Base-by-base conservation (phyloP, 2,329 filamentous ascomycete genomes). In the Cytospora mali region DNA sequence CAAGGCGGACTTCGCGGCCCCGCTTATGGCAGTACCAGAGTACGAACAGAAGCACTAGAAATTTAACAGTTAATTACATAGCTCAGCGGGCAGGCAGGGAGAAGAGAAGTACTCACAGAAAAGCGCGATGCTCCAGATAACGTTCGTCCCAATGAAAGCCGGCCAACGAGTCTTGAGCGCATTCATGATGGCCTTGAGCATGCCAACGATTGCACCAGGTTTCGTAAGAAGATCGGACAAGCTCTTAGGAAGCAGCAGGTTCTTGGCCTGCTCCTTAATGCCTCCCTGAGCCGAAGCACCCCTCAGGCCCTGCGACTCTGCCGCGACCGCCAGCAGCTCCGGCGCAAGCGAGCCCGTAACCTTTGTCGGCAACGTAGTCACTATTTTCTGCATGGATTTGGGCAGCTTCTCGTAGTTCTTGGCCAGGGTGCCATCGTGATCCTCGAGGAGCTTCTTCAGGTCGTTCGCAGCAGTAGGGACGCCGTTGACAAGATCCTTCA, bases 1-100 rank as follows among this genome's bases (percentile, higher is more conserved):
- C 88, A 14, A 98, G 84, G 56, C 95, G 86, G 7, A 88, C 88
- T 78, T 99, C 94, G 51, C 87, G 87, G 46, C 95, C 95, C 59
- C 95, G 90, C 80, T 98, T 98, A 77, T 98, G 90, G 78, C 93
- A 98, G 78, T 98, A 99, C 93, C 94, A 99, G 70, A 98, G 88
- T 51, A 96, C 92, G 73, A 97, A 95, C 62, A 99, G 84, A 18
- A 98, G 83, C 60, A 98, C 91, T 91, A 61, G 66, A 16, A 70
- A 67, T 23, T 10, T 53, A 52, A 31, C 14, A 2, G 27, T 25
- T 5, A 60, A 21, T 23, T 16, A 25, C 10, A n/a, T n/a, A n/a
- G 21, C 29, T 16, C 21, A 46, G 18, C 25, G 13, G 13, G n/a
- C 18, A 1, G 23, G 21, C 13, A 21, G 10, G n/a, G 14, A 6